These are phyloP conservation scores for Carex littledalei DNA, from an alignment of 176 grass and related monocot genomes.

Conservation along the genomic window DNA sequence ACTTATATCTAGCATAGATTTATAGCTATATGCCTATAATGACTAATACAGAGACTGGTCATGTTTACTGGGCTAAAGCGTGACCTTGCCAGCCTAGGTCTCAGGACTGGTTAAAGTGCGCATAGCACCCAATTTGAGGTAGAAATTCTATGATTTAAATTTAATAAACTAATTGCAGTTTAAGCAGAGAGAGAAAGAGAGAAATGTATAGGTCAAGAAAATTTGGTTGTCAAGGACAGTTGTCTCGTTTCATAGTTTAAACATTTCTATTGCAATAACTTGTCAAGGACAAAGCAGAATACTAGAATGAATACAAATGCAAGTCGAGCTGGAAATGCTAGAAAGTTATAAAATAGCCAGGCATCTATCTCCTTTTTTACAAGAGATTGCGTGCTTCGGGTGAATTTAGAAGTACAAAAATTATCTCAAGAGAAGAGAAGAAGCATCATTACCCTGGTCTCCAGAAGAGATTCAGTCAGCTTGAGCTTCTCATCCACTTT, in stretches of 20 bases:
- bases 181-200: not conserved
- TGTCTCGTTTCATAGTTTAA: not conserved
- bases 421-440: not conserved
- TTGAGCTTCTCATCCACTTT: conserved; percentile 94
- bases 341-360: not conserved
- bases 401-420: not conserved
- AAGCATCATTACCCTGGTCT: conserved; percentile 59
- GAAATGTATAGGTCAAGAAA: not conserved
- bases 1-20: not conserved
- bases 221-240: not conserved
- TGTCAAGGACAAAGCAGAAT: not conserved
- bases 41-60: not conserved
- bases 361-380: not conserved
- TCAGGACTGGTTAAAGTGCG: not conserved
- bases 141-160: not conserved
- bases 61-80: not conserved
- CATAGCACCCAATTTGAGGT: not conserved
- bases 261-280: not conserved
- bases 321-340: not conserved
- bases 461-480: conserved; percentile 88
- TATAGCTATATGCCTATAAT: not conserved
- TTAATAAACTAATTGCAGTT: not conserved
- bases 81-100: not conserved
- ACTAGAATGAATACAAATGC: not conserved
- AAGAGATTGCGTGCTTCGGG: not conserved